Evolutionary conservation across 164 flowering plant species (phyloP).

Genomic region (Chloranthus sessilifolius): DNA sequence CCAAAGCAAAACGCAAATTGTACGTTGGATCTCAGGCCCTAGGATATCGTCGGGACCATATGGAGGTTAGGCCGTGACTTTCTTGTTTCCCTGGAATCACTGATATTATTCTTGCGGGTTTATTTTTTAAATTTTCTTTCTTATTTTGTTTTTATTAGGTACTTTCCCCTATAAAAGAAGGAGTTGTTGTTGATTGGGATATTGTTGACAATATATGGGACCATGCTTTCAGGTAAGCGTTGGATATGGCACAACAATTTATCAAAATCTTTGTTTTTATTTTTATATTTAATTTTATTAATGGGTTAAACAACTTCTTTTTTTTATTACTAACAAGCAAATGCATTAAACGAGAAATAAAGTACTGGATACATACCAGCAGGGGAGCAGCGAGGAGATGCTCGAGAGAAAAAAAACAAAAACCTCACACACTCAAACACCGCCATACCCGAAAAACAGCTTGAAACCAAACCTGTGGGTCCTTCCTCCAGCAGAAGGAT

Average conservation of each 20-base stretch:
- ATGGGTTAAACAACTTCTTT: neutral
- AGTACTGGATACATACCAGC: too few relatives aligned
- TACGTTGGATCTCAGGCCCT: conserved; percentile 90
- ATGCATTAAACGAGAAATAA: too few relatives aligned
- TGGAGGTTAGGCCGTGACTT: conserved; percentile 64
- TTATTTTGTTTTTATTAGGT: conserved; percentile 41
- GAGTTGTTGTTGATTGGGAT: conserved; percentile 89
- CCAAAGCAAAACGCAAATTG: conserved; percentile 68
- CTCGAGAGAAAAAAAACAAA: too few relatives aligned
- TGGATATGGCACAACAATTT: neutral
- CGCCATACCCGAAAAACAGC: too few relatives aligned
- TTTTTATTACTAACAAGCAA: neutral
- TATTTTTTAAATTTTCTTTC: neutral
- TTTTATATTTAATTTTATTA: too few relatives aligned
- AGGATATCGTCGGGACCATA: conserved; percentile 86
- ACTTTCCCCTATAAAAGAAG: conserved; percentile 81
- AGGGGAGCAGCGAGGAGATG: too few relatives aligned
- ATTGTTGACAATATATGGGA: conserved; percentile 94
- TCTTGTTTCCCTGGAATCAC: neutral
- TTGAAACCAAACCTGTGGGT: too few relatives aligned
- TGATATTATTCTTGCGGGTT: neutral
- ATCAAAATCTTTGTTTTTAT: neutral
- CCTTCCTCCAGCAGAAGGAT: too few relatives aligned
- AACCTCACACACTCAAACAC: too few relatives aligned
- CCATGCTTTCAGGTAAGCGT: conserved; percentile 77